Evolutionary conservation across 257 asterid genomes (phyloP), one percentile per base, ranked within the genome.

Genomic region (Eustoma russellianum): DNA sequence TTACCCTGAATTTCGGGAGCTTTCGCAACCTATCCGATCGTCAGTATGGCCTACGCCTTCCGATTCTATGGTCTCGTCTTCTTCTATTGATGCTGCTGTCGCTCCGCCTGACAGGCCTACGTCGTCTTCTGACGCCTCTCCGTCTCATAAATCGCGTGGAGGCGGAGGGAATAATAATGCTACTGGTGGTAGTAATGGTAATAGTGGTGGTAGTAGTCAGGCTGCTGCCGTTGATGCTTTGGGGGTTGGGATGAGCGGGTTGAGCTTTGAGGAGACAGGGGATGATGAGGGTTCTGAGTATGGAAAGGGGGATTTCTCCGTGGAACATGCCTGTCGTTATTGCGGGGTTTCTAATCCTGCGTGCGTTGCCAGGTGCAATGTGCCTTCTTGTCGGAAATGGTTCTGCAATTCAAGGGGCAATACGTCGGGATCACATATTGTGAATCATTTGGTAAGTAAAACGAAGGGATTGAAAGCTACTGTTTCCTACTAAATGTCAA

Each of bases 361-460:
- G 0, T 88, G 97, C 53, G 98, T 92, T 17, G 96, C 77, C 19
- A 70, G 99, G 67, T 92, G 99, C 69, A 92, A 92, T 62, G 94
- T 92, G 50, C 97, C 99, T 0, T 82, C 95, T 0, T 92, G 99
- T 71, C 76, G 99, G 69, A 88, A 88, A 41, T 92, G 97, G 99
- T 88, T 92, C 65, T 92, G 99, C 68, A 92, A 88, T 70, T 88
- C 99, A 1, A 83, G 99, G 24, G 99, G 99, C 70, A 92, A 92
- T 60, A 92, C 99, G 5, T 92, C 99, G 59, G 99, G 99, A 33
- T 92, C 99, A 24, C 97, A 92, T 70, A 92, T 88, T 60, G 97
- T 88, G 50, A 92, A 85, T 79, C 99, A 92, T 77, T 67, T 92
- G 88, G 97, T 92, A 66, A 79, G 99, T 70, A 16, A 35, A 38